Evolutionary conservation across 208 protist species (phyloP), one percentile per base, ranked within the genome.

Genomic region (Polymyxa betae): DNA sequence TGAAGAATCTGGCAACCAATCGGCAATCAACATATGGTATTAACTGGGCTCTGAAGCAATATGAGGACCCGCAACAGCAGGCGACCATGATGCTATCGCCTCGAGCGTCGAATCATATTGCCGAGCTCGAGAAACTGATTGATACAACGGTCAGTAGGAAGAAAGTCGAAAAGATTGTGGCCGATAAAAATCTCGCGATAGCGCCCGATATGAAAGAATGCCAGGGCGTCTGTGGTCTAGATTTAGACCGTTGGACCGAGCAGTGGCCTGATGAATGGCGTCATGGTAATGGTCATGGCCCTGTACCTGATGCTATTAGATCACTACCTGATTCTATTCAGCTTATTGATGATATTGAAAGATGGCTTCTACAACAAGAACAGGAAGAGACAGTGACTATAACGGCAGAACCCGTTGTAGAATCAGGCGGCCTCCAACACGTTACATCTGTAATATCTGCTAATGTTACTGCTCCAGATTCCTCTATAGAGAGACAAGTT

Each of bases 221-320:
- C 54, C 16, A 66, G 29, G 54, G 54, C 54, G 54, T 66, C 29
- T 16, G 16, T 29, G 54, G 54, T 29, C 29, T 29, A 29, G 54
- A 66, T 66, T 16, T 29, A 16, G 54, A 66, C 54, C 29, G 16
- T 29, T 66, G 54, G 54, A 32, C 54, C 54, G 54, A 66, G 54
- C 16, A 66, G 54, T 66, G 54, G 54, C 54, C 54, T 66, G 54
- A 66, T 16, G 54, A 66, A 29, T 66, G 54, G 54, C n/a, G n/a
- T n/a, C 16, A 29, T 29, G 54, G 54, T 29, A 29, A 66, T 29
- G 20, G 29, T 32, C 54, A 16, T 66, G 54, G 54, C 29, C 54
- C 54, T 66, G 54, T 66, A 16, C 54, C 54, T 29, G 54, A 32
- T 29, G 54, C 54, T 29, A 29, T 66, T 16, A 32, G 20, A 16